Percentiles rank a stretch among this genome's conserved stretches.
Evolutionary conservation across 169 alveolate species (phyloP).

Genomic region (Miamiensis avidus): DNA sequence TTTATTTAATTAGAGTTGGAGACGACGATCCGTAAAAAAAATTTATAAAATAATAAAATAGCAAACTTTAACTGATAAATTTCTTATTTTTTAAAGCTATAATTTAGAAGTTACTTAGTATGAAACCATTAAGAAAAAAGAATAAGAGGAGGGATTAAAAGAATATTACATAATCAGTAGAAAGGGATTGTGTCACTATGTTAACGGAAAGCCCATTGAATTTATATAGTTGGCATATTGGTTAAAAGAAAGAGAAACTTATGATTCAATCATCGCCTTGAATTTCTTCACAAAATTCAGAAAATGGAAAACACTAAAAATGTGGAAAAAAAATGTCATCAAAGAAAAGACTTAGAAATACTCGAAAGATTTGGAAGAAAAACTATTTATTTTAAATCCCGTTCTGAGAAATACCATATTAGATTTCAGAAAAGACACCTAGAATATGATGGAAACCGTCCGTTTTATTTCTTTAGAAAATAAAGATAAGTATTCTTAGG

Average conservation of each 20-base stretch:
- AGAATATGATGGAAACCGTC: constrained; percentile 72
- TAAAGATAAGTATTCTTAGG: constrained; percentile 16
- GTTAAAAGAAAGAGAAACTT: constrained; percentile 82
- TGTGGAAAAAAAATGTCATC: constrained; percentile 87
- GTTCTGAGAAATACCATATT: constrained; percentile 74
- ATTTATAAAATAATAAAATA: too few relatives aligned
- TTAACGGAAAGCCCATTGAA: constrained; percentile 74
- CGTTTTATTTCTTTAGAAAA: constrained; percentile 63
- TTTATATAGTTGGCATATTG: constrained; percentile 74
- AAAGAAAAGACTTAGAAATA: constrained; percentile 76
- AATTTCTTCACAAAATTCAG: constrained; percentile 86
- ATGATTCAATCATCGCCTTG: constrained; percentile 77
- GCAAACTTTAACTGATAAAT: too few relatives aligned
- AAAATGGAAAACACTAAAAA: constrained; percentile 86
- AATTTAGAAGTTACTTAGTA: constrained; percentile 37
- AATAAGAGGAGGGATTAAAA: constrained; percentile 33
- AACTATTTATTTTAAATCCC: constrained; percentile 72
- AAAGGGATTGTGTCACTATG: constrained; percentile 69
- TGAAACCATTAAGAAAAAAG: constrained; percentile 34
- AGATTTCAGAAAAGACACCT: constrained; percentile 63
- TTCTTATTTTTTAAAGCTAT: neutral
- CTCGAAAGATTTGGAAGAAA: constrained; percentile 72
- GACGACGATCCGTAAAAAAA: constrained; percentile 33
- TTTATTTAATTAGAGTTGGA: constrained; percentile 34
- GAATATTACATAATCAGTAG: constrained; percentile 71